Conservation (phyloP, 805 yeast species). For the Yamadazyma akitaensis region DNA sequence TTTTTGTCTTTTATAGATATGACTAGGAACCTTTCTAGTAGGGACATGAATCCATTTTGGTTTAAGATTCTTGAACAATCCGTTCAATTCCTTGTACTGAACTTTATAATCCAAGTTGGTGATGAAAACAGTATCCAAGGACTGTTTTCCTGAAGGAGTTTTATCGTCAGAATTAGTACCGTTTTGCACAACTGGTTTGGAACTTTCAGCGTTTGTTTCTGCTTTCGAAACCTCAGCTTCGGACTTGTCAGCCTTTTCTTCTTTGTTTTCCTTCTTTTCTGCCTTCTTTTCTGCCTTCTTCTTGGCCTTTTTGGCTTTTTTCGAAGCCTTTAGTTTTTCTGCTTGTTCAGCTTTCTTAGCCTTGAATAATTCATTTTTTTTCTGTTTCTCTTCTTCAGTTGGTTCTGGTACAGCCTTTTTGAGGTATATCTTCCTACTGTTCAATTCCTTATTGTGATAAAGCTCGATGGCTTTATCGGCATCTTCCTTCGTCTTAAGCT, state of each 20-base stretch:
- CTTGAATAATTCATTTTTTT: conserved; percentile 31
- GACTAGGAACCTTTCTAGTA: conserved; percentile 43
- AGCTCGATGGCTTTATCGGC: conserved; percentile 45
- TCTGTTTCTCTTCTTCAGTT: conserved; percentile 42
- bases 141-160: conserved; percentile 49
- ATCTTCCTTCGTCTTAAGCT: conserved; percentile 42
- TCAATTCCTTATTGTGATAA: conserved; percentile 42
- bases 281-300: conserved; percentile 2
- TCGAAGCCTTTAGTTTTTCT: conserved; percentile 6
- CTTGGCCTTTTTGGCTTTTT: conserved; percentile 8
- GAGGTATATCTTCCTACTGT: conserved; percentile 47
- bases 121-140: conserved; percentile 58
- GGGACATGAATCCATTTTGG: conserved; percentile 64
- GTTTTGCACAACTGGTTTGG: background rate
- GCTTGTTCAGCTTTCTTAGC: conserved; percentile 18
- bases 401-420: conserved; percentile 54
- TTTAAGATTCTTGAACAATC: conserved; percentile 44
- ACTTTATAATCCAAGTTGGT: conserved; percentile 56
- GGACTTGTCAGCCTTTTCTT: background rate
- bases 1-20: conserved; percentile 41
- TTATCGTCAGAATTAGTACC: background rate
- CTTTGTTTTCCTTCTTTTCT: background rate
- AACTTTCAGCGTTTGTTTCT: background rate
- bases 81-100: conserved; percentile 43
- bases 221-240: background rate